Conservation (phyloP, 768 basidiomycete species). For the Gelatoporia subvermispora region DNA sequence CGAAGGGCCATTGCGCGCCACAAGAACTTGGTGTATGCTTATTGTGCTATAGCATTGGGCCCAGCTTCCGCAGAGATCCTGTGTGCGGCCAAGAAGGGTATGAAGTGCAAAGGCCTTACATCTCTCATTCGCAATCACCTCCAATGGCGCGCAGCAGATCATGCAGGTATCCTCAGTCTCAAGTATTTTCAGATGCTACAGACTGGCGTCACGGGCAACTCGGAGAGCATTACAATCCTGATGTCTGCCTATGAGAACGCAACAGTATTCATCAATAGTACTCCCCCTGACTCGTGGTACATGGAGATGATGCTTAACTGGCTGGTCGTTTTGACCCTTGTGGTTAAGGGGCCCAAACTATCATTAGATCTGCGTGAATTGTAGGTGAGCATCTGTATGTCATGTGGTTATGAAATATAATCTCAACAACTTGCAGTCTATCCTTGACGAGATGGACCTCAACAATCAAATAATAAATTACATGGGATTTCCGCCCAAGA, state of each 20-base stretch:
- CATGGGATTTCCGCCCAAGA: slow-evolving; percentile 40
- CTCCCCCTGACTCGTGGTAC: slow-evolving; percentile 59
- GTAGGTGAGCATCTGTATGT: slow-evolving; percentile 31
- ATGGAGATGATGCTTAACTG: slow-evolving; percentile 58
- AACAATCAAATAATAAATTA: slow-evolving; percentile 48
- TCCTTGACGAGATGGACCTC: slow-evolving; percentile 38
- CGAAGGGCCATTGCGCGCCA: slow-evolving; percentile 46
- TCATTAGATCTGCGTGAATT: slow-evolving; percentile 47
- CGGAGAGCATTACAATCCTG: slow-evolving; percentile 58
- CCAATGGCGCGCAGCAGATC: slow-evolving; percentile 56
- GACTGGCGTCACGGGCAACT: slow-evolving; percentile 14
- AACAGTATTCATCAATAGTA: slow-evolving; percentile 46
- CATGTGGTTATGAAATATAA: too few species aligned
- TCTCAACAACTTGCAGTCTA: slow-evolving; percentile 30
- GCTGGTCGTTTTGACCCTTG: slow-evolving; percentile 50
- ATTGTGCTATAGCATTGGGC: slow-evolving; percentile 54
- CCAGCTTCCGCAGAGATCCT: slow-evolving; percentile 38
- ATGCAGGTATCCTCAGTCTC: slow-evolving; percentile 54
- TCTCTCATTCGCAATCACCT: slow-evolving; percentile 53
- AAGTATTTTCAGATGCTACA: slow-evolving; percentile 45
- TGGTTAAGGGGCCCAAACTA: slow-evolving; percentile 46
- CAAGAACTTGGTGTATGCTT: slow-evolving; percentile 58
- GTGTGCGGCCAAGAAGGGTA: slow-evolving; percentile 59
- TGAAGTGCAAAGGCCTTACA: slow-evolving; percentile 50
- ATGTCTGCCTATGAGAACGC: slow-evolving; percentile 58